These are phyloP conservation scores for Bassia scoparia DNA, from an alignment of 148 eudicot species.

Conservation along the genomic window DNA sequence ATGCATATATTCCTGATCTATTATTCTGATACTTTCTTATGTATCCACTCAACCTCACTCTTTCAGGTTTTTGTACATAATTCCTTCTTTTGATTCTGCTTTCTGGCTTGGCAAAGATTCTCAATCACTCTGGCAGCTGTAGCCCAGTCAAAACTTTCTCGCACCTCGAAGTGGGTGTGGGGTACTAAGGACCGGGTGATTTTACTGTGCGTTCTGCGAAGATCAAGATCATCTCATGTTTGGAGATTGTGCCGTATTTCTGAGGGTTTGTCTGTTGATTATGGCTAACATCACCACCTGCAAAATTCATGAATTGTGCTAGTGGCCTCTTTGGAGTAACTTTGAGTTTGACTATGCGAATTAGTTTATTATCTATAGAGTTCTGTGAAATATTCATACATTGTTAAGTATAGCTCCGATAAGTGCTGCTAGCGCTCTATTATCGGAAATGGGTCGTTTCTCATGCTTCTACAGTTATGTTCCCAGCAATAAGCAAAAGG, in stretches of 20 bases:
- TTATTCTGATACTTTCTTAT: too few species aligned
- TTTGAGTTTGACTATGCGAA: slow-evolving; percentile 9
- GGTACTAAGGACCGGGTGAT: slow-evolving; percentile 55
- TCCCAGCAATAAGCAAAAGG: slow-evolving; percentile 64
- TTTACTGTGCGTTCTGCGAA: slow-evolving; percentile 56
- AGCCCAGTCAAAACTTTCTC: slow-evolving; percentile 55
- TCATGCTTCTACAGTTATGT: slow-evolving; percentile 63
- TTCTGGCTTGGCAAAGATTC: slow-evolving; percentile 38
- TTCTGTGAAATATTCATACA: slow-evolving; percentile 26
- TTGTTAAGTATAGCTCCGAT: slow-evolving; percentile 32
- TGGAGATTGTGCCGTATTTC: slow-evolving; percentile 92
- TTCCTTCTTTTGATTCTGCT: slow-evolving; percentile 26
- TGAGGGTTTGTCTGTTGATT: slow-evolving; percentile 74
- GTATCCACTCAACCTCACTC: slow-evolving; percentile 1
- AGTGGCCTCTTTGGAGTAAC: slow-evolving; percentile 23
- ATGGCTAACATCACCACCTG: slow-evolving; percentile 62
- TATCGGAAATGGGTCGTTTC: slow-evolving; percentile 59
- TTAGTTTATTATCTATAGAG: slow-evolving; percentile 11
- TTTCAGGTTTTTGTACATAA: slow-evolving; percentile 40
- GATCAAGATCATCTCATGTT: slow-evolving; percentile 83
- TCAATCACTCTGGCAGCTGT: slow-evolving; percentile 96
- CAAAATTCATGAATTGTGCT: slow-evolving; percentile 14
- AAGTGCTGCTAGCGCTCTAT: slow-evolving; percentile 18
- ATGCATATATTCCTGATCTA: too few species aligned
- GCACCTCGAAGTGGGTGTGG: slow-evolving; percentile 92